Conservation (phyloP, 257 asterid species). For the Phtheirospermum japonicum region DNA sequence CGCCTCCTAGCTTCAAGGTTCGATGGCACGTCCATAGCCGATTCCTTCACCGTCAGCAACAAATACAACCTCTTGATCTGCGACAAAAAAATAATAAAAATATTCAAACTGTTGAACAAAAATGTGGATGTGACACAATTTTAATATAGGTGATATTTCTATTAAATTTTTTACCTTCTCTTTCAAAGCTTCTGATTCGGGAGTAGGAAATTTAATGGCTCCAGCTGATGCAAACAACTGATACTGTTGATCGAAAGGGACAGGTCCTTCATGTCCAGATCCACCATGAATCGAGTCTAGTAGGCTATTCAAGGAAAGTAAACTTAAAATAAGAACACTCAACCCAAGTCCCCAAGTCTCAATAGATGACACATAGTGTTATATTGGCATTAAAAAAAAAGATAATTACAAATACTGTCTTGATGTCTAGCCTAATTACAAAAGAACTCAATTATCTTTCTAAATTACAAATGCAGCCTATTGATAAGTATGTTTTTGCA, state of each 20-base stretch:
- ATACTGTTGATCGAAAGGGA: constrained; percentile 79
- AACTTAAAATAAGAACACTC: constrained; percentile 24
- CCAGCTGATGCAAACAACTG: constrained; percentile 96
- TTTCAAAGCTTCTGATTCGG: constrained; percentile 92
- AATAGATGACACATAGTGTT: constrained; percentile 15
- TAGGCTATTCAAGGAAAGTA: constrained; percentile 46
- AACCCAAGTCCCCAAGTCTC: constrained; percentile 9
- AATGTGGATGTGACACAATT: constrained; percentile 13
- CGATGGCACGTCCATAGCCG: constrained; percentile 97
- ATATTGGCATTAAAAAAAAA: neutral
- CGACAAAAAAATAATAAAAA: constrained; percentile 20
- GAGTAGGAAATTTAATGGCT: constrained; percentile 79
- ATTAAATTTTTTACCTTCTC: constrained; percentile 57
- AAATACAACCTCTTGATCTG: constrained; percentile 91
- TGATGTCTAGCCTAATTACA: neutral
- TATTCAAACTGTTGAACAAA: neutral
- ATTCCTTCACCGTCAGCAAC: constrained; percentile 88
- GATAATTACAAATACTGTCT: neutral
- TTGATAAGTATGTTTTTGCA: no score
- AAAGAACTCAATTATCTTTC: neutral
- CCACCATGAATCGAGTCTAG: constrained; percentile 79
- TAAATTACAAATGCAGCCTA: no score
- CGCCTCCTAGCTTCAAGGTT: constrained; percentile 57
- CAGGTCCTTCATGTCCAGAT: constrained; percentile 69
- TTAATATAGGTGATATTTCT: neutral